Conservation (phyloP, 176 grass and related monocot genomes). For the Pharus latifolius region DNA sequence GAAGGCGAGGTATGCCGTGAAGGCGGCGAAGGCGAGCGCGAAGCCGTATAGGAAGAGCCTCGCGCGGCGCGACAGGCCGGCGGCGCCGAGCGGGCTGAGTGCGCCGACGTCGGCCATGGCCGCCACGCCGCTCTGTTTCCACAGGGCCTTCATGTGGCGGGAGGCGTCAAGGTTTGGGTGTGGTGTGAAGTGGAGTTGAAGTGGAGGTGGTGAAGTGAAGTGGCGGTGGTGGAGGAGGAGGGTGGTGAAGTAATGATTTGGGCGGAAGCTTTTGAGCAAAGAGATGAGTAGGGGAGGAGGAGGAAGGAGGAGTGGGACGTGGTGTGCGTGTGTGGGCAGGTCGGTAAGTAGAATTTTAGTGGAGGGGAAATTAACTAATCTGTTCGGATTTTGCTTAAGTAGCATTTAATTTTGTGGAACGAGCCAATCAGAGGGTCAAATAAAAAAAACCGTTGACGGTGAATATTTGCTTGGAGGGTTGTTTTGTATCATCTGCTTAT, state of each 20-base stretch:
- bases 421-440: not conserved
- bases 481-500: too few species aligned
- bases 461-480: too few species aligned
- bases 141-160: constrained; percentile 30
- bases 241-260: constrained; percentile 9
- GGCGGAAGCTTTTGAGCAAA: not conserved
- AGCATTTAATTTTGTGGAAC: not conserved
- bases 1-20: constrained; percentile 56
- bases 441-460: too few species aligned
- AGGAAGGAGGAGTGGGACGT: not conserved
- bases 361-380: not conserved
- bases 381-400: not conserved
- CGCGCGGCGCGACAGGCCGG: not conserved
- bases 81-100: constrained; percentile 5
- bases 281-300: too few species aligned
- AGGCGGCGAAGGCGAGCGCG: constrained; percentile 51
- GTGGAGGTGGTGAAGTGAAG: not conserved
- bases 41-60: constrained; percentile 57
- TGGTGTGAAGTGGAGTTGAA: not conserved
- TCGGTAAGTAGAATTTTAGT: not conserved
- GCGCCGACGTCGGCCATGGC: not conserved
- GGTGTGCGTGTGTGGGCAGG: not conserved
- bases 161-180: not conserved
- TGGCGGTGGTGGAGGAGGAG: not conserved
- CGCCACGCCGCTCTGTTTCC: constrained; percentile 42